Conservation (phyloP, 2,329 filamentous ascomycete species). For the Thermoascus crustaceus region DNA sequence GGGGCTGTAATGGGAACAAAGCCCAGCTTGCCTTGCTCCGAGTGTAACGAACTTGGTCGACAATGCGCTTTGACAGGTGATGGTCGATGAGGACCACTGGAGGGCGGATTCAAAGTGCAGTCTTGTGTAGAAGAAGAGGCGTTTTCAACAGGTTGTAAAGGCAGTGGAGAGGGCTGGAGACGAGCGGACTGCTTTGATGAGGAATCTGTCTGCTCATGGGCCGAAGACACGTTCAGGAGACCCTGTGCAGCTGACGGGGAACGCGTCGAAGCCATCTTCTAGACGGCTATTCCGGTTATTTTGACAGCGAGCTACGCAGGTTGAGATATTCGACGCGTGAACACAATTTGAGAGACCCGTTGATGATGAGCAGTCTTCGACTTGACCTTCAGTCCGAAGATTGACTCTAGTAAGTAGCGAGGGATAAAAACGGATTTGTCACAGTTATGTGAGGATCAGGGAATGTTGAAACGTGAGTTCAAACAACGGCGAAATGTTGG, state of each 20-base stretch:
- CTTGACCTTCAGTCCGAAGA: too few relatives aligned
- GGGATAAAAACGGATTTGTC: too few relatives aligned
- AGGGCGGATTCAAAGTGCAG: constrained; percentile 57
- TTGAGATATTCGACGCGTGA: constrained; percentile 4
- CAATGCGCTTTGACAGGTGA: constrained; percentile 62
- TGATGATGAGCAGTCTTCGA: too few relatives aligned
- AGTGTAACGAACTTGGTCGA: constrained; percentile 45
- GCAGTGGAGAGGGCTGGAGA: constrained; percentile 47
- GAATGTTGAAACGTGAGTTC: too few relatives aligned
- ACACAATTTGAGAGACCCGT: too few relatives aligned
- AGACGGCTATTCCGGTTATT: constrained; percentile 10
- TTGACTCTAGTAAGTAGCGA: too few relatives aligned
- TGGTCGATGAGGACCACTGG: constrained; percentile 40
- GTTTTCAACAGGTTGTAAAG: constrained; percentile 36
- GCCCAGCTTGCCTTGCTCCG: constrained; percentile 53
- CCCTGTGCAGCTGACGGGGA: constrained; percentile 46
- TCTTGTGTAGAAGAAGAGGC: constrained; percentile 47
- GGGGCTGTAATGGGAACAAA: constrained; percentile 53
- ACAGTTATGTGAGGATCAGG: too few relatives aligned
- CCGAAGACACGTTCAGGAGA: constrained; percentile 48
- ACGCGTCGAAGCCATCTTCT: constrained; percentile 32
- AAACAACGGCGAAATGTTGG: too few relatives aligned
- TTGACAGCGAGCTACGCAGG: constrained; percentile 5
- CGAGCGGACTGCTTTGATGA: constrained; percentile 27
- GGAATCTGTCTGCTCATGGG: constrained; percentile 27